Evolutionary conservation across 148 eudicot genomes (phyloP).

Genomic region (Cornus florida): DNA sequence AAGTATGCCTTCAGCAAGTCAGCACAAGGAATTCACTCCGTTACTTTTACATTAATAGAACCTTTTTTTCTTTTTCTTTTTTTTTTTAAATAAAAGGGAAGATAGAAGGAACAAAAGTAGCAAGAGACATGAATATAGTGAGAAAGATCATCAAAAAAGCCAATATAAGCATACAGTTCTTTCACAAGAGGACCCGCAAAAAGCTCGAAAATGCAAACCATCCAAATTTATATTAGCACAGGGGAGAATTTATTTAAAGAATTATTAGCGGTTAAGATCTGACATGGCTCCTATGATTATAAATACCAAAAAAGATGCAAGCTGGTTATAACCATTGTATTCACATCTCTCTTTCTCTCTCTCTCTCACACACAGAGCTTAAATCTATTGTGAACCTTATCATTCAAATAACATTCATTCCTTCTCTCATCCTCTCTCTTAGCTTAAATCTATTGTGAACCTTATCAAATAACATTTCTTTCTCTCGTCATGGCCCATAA

Average conservation of each 20-base stretch:
- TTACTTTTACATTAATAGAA: background rate
- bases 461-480: constrained; percentile 4
- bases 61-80: no score
- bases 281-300: constrained; percentile 11
- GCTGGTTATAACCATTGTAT: constrained; percentile 8
- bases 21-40: background rate
- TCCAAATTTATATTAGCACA: background rate
- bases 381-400: no score
- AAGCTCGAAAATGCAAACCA: no score
- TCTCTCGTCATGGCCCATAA: constrained; percentile 26
- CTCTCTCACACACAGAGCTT: background rate
- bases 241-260: background rate
- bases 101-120: background rate
- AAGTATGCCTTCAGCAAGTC: background rate
- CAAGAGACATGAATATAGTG: background rate
- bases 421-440: background rate
- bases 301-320: constrained; percentile 21
- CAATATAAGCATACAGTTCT: background rate
- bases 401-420: no score
- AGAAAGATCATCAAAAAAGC: background rate
- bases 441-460: background rate
- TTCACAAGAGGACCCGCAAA: background rate
- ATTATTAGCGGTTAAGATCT: background rate
- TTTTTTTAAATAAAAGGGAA: no score
- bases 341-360: constrained; percentile 10